A percentile compares a stretch with the other conserved stretches of the same genome.
Evolutionary conservation across 208 protist genomes (phyloP).

Genomic region (Trypanosoma avium): DNA sequence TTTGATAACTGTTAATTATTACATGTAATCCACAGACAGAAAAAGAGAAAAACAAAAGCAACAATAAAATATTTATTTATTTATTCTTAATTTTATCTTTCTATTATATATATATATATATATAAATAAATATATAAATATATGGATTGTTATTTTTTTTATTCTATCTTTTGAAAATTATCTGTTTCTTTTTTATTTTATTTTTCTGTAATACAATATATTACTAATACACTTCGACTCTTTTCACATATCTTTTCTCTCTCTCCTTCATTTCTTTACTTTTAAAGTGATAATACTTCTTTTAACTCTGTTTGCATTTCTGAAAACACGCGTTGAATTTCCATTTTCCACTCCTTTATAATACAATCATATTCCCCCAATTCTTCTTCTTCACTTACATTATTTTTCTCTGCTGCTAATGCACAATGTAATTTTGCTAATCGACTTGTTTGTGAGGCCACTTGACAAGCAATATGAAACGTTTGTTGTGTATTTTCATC

Average conservation of each 20-base stretch:
- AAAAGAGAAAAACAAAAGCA: constrained; percentile 20
- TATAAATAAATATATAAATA: constrained; percentile 1
- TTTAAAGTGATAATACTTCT: constrained; percentile 21
- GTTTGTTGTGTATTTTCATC: neutral
- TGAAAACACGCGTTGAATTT: constrained; percentile 17
- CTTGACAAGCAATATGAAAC: constrained; percentile 9
- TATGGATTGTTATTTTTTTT: neutral
- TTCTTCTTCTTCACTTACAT: neutral
- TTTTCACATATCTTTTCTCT: too few relatives aligned
- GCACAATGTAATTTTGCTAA: constrained; percentile 20
- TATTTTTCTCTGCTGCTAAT: neutral
- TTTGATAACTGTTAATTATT: neutral
- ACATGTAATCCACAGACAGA: neutral
- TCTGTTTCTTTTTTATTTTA: neutral
- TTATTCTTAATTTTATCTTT: neutral
- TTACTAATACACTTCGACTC: too few relatives aligned
- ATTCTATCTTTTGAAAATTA: neutral
- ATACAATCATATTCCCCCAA: too few relatives aligned
- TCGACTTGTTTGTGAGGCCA: constrained; percentile 14
- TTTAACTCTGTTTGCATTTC: constrained; percentile 18
- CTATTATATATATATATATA: constrained; percentile 2
- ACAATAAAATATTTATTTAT: constrained; percentile 10
- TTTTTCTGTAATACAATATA: too few relatives aligned
- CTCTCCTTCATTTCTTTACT: too few relatives aligned
- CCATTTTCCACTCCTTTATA: constrained; percentile 21